These are phyloP conservation scores for Aspergillus sclerotialis DNA, from an alignment of 2,329 filamentous ascomycete genomes.

Conservation along the genomic window DNA sequence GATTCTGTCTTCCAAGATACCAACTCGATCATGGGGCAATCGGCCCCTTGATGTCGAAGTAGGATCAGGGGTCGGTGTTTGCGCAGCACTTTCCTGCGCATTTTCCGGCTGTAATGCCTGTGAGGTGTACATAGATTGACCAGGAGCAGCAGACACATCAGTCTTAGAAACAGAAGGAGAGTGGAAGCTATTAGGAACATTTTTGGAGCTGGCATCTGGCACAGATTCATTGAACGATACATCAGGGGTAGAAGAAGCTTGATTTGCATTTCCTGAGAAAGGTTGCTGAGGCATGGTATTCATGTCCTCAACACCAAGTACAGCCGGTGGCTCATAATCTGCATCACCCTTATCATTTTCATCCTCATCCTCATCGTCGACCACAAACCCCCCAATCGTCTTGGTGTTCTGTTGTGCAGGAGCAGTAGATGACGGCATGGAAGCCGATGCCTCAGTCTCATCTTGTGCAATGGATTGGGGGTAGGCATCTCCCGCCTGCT, in stretches of 20 bases:
- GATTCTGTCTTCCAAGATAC: constrained; percentile 81
- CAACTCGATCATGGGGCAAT: constrained; percentile 65
- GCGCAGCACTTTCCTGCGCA: constrained; percentile 30
- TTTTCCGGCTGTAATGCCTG: constrained; percentile 22
- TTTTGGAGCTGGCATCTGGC: constrained; percentile 43
- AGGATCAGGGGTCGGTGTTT: constrained; percentile 37
- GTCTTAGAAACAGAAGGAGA: constrained; percentile 39
- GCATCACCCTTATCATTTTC: constrained; percentile 47
- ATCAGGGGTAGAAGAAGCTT: constrained; percentile 50
- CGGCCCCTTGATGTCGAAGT: constrained; percentile 45
- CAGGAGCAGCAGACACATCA: constrained; percentile 30
- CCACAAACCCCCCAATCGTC: constrained; percentile 56
- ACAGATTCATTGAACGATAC: constrained; percentile 54
- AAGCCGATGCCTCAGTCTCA: constrained; percentile 28
- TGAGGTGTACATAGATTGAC: constrained; percentile 30
- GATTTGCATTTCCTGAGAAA: constrained; percentile 50
- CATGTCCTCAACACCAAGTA: constrained; percentile 43
- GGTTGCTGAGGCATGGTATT: constrained; percentile 46
- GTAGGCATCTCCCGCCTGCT: constrained; percentile 19
- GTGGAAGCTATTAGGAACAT: constrained; percentile 47
- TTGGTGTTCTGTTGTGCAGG: constrained; percentile 38
- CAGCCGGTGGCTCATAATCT: constrained; percentile 49
- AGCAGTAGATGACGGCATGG: constrained; percentile 24
- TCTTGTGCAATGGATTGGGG: constrained; percentile 25
- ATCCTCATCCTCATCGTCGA: constrained; percentile 56